A percentile compares a stretch with the other conserved stretches of the same genome.
phyloP scores from a whole-genome alignment of 257 asterid genomes.

The Capsicum chinense region DNA sequence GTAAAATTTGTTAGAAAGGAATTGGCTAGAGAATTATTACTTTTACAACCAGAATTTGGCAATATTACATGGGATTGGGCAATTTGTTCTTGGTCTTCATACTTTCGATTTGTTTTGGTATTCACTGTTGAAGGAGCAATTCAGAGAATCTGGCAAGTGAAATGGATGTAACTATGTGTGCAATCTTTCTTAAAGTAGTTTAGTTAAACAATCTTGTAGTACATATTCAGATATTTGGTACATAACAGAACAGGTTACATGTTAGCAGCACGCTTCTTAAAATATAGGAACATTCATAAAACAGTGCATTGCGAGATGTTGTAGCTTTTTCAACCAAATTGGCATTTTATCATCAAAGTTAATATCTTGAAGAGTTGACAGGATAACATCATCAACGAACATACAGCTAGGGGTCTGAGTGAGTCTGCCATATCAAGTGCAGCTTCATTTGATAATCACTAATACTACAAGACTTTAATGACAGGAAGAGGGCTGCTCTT shows the following conservation, averaged over 20 bases:
- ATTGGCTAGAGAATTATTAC: no score
- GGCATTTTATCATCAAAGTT: not conserved
- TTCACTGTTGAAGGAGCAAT: not conserved
- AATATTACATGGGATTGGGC: no score
- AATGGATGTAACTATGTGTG: not conserved
- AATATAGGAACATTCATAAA: not conserved
- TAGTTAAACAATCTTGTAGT: not conserved
- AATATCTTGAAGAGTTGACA: slow-evolving; percentile 28
- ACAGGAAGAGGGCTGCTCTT: no score
- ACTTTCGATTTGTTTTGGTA: not conserved
- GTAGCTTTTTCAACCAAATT: not conserved
- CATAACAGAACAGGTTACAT: not conserved
- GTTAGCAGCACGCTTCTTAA: not conserved
- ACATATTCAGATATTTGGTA: not conserved
- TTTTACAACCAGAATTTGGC: no score
- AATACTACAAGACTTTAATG: not conserved
- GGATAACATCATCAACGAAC: not conserved
- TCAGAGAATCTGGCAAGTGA: not conserved
- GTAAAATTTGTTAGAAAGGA: no score
- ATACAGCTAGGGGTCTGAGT: slow-evolving; percentile 11
- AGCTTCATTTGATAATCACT: slow-evolving; percentile 38
- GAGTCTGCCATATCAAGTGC: not conserved
- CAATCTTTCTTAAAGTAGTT: not conserved
- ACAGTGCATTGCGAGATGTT: not conserved
- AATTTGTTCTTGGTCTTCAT: not conserved